Evolutionary conservation across 1,284 basidiomycete genomes (phyloP).

Genomic region (Erythrobasidium hasegawianum): DNA sequence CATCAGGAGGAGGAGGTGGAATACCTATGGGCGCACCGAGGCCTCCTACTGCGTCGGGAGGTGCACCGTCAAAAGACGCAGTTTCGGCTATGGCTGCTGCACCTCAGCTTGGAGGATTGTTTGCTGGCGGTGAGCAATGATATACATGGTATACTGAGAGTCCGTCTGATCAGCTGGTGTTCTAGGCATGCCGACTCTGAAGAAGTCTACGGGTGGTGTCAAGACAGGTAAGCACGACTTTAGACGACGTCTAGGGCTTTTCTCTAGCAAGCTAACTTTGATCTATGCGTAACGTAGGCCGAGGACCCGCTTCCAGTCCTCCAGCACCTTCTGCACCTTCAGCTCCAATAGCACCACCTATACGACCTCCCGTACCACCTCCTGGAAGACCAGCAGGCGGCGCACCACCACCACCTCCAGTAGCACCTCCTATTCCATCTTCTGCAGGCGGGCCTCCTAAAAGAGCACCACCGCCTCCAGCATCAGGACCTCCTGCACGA

Average conservation of each 20-base stretch:
- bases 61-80: conserved; percentile 14
- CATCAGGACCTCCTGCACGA: not conserved
- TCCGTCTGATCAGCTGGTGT: too few relatives aligned
- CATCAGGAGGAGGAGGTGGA: conserved; percentile 11
- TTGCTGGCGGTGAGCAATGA: conserved; percentile 8
- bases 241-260: not conserved
- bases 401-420: conserved; percentile 7
- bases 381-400: not conserved
- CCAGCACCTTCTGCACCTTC: conserved; percentile 10
- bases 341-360: conserved; percentile 9
- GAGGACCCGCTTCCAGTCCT: not conserved
- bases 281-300: not conserved
- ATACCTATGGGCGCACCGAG: conserved; percentile 16
- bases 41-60: conserved; percentile 12
- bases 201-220: conserved; percentile 13
- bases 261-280: not conserved
- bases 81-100: conserved; percentile 22
- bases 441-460: not conserved
- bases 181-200: conserved; percentile 21
- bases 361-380: conserved; percentile 3
- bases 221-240: conserved; percentile 15
- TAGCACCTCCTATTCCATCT: conserved; percentile 11
- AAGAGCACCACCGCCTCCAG: not conserved
- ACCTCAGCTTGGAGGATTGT: conserved; percentile 29
- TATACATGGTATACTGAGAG: too few relatives aligned